Percentiles rank a stretch among this genome's conserved stretches.
phyloP scores from a whole-genome alignment of 495 filamentous ascomycete species.

The Aspergillus diversus region DNA sequence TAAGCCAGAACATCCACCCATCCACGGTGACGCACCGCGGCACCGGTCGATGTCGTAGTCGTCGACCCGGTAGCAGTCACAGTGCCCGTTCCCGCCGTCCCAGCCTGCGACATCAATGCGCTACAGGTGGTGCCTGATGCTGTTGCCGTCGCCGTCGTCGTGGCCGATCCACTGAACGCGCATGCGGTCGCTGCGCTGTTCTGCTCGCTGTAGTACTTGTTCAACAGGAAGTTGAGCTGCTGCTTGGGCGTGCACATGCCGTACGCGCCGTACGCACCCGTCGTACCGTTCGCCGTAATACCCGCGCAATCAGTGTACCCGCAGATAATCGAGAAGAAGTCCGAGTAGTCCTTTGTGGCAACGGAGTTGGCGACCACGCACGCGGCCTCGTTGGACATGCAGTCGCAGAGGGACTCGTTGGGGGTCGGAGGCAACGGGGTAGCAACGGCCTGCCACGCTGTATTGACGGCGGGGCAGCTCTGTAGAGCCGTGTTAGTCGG shows the following conservation, averaged over 20 bases:
- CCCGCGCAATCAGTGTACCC: conserved; percentile 67
- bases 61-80: conserved; percentile 26
- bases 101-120: conserved; percentile 61
- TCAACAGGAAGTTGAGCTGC: conserved; percentile 79
- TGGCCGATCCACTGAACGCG: conserved; percentile 72
- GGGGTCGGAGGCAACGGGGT: conserved; percentile 77
- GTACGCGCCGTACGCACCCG: conserved; percentile 84
- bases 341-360: conserved; percentile 54
- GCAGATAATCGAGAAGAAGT: conserved; percentile 78
- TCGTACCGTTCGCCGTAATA: conserved; percentile 68
- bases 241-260: conserved; percentile 81
- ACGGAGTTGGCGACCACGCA: conserved; percentile 66
- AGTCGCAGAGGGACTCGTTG: conserved; percentile 73
- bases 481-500: conserved; percentile 76
- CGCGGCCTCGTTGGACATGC: conserved; percentile 72
- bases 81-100: conserved; percentile 54
- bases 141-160: conserved; percentile 49
- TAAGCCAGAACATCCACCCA: neutral
- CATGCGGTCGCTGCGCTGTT: conserved; percentile 61
- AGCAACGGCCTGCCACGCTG: conserved; percentile 67
- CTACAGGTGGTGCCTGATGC: conserved; percentile 55
- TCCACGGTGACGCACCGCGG: neutral
- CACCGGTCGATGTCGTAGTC: conserved; percentile 1
- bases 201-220: conserved; percentile 78
- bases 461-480: conserved; percentile 68